A percentile compares a stretch with the other conserved stretches of the same genome.
phyloP scores from a whole-genome alignment of 768 basidiomycete species.

The Erythrobasidium yunnanense region DNA sequence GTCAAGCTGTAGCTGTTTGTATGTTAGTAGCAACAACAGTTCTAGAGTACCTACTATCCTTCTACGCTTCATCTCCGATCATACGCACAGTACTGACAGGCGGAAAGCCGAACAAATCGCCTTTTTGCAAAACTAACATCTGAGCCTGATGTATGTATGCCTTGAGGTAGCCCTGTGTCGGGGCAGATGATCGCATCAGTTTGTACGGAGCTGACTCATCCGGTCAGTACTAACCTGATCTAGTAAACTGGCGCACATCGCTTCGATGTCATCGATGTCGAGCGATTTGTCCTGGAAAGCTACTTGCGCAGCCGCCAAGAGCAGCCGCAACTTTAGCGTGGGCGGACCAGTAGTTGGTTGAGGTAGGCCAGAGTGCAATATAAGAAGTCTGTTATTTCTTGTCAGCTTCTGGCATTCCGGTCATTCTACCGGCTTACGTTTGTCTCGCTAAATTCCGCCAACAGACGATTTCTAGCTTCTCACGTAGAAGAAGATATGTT shows the following conservation, averaged over 20 bases:
- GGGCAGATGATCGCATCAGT: not conserved
- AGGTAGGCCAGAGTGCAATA: not conserved
- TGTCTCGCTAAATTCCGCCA: constrained; percentile 36
- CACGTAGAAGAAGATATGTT: constrained; percentile 34
- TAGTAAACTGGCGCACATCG: constrained; percentile 33
- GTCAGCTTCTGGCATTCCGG: not conserved
- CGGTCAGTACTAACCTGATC: constrained; percentile 37
- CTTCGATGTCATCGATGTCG: constrained; percentile 37
- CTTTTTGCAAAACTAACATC: constrained; percentile 36
- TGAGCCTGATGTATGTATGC: constrained; percentile 37
- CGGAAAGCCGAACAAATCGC: constrained; percentile 33
- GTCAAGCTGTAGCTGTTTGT: constrained; percentile 50
- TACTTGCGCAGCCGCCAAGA: constrained; percentile 28
- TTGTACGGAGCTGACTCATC: too few species aligned
- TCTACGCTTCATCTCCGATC: constrained; percentile 5
- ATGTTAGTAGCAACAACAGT: constrained; percentile 3
- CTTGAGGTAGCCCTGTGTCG: constrained; percentile 35
- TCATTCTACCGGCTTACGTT: constrained; percentile 39
- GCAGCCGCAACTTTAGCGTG: constrained; percentile 22
- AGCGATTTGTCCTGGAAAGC: constrained; percentile 26
- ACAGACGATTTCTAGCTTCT: constrained; percentile 37
- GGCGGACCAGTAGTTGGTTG: constrained; percentile 29
- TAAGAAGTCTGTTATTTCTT: not conserved
- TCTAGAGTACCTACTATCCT: not conserved
- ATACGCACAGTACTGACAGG: constrained; percentile 26